A percentile compares a stretch with the other conserved stretches of the same genome.
Evolutionary conservation across 768 basidiomycete species (phyloP).

Genomic region (Mycena floridula): DNA sequence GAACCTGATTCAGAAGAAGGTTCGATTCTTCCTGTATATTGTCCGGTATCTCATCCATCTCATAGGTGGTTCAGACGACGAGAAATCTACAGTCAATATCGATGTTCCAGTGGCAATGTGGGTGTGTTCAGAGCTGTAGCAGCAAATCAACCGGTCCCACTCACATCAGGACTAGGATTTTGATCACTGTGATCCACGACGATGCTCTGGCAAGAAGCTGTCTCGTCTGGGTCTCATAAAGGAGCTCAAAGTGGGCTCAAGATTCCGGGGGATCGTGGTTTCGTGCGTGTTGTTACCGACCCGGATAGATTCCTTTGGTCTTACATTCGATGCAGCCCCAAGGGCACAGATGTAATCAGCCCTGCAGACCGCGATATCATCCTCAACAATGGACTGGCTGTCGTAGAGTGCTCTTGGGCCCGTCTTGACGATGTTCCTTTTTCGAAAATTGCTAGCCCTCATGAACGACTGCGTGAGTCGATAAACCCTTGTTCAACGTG

Average conservation of each 20-base stretch:
- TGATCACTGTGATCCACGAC: slow-evolving; percentile 91
- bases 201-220: slow-evolving; percentile 82
- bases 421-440: slow-evolving; percentile 93
- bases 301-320: not conserved
- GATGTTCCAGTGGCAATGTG: slow-evolving; percentile 92
- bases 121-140: slow-evolving; percentile 44
- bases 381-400: slow-evolving; percentile 71
- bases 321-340: slow-evolving; percentile 50
- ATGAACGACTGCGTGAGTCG: slow-evolving; percentile 81
- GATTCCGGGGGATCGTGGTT: slow-evolving; percentile 86
- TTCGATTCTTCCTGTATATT: not conserved
- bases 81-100: slow-evolving; percentile 23
- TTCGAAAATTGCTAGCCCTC: slow-evolving; percentile 84
- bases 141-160: not conserved
- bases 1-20: not conserved
- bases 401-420: slow-evolving; percentile 99
- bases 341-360: slow-evolving; percentile 71
- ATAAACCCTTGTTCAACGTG: not conserved
- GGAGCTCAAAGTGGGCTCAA: slow-evolving; percentile 73
- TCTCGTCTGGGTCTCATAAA: slow-evolving; percentile 79
- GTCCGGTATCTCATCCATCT: slow-evolving; percentile 6
- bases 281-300: not conserved
- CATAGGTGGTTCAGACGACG: slow-evolving; percentile 28
- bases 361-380: slow-evolving; percentile 84
- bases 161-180: slow-evolving; percentile 75